Conservation (phyloP, 2,329 filamentous ascomycete genomes). For the Aspergillus pseudotamarii region DNA sequence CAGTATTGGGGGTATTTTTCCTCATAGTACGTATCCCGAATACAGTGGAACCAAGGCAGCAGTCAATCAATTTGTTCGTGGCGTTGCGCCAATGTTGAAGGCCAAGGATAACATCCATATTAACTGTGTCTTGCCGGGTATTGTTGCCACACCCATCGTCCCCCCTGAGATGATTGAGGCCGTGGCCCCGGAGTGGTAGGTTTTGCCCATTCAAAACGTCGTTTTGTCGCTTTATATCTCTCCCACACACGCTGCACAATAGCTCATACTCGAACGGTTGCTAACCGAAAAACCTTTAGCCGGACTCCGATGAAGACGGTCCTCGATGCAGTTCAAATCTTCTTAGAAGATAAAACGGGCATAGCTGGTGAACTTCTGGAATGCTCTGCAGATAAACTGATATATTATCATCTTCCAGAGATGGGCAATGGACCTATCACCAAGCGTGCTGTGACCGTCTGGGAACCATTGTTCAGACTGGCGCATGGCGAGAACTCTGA, state of each 20-base stretch:
- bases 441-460: conserved; percentile 49
- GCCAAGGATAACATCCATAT: conserved; percentile 53
- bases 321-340: conserved; percentile 49
- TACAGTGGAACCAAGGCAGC: conserved; percentile 57
- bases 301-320: conserved; percentile 50
- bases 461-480: conserved; percentile 52
- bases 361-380: conserved; percentile 51
- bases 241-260: not conserved
- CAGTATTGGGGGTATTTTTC: conserved; percentile 49
- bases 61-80: conserved; percentile 46
- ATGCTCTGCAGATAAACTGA: conserved; percentile 46
- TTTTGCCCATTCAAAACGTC: not conserved
- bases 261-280: not conserved
- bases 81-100: conserved; percentile 43
- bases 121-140: conserved; percentile 53
- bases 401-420: conserved; percentile 41
- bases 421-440: conserved; percentile 48
- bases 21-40: conserved; percentile 50
- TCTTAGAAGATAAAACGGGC: conserved; percentile 48
- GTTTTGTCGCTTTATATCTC: not conserved
- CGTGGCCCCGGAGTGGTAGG: conserved; percentile 38
- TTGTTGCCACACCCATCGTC: conserved; percentile 50
- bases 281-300: conserved; percentile 12
- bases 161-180: conserved; percentile 49
- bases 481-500: conserved; percentile 48